Evolutionary conservation across 768 basidiomycete species (phyloP), one percentile per base, ranked within the genome.

Genomic region (Trametes cingulata): DNA sequence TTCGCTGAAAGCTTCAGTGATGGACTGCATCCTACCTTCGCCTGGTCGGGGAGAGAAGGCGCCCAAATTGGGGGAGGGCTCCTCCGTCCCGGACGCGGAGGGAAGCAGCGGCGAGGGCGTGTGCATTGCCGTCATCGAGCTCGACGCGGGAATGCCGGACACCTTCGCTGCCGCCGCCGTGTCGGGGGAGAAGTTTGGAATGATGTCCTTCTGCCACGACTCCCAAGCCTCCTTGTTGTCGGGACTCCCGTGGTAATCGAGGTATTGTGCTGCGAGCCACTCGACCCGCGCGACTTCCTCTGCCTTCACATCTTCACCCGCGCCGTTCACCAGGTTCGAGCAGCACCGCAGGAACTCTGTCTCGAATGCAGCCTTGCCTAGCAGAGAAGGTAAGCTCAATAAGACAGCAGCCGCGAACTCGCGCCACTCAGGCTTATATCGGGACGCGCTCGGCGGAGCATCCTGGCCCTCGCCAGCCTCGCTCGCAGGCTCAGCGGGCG

Each of bases 241-340:
- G 3, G 87, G 82, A 0, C 64, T 56, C 2, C 82, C 83, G 62
- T 88, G 82, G 60, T 80, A 84, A 37, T 79, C 72, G 50, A 90
- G 67, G 63, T 93, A 93, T 69, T 86, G 82, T 15, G 76, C 77
- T 0, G 82, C 85, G 49, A 93, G 75, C 88, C 89, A 90, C 13
- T 68, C 71, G 2, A 90, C 84, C 45, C 85, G 77, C 33, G 70
- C 60, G 27, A 76, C 78, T 58, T 76, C 73, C 20, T 73, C 75
- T 40, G 72, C 73, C 53, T 70, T 75, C 43, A 60, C 58, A 36
- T 74, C 74, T 20, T 78, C 78, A 1, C 74, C 72, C 0, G 83
- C 82, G 0, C 87, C 87, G 29, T 75, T 78, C 35, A 91, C 76
- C 50, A 91, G 78, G 72, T 84, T 87, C 1, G 79, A 78, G 67